Evolutionary conservation across 768 basidiomycete species (phyloP).

Genomic region (Termitomyces sp.): DNA sequence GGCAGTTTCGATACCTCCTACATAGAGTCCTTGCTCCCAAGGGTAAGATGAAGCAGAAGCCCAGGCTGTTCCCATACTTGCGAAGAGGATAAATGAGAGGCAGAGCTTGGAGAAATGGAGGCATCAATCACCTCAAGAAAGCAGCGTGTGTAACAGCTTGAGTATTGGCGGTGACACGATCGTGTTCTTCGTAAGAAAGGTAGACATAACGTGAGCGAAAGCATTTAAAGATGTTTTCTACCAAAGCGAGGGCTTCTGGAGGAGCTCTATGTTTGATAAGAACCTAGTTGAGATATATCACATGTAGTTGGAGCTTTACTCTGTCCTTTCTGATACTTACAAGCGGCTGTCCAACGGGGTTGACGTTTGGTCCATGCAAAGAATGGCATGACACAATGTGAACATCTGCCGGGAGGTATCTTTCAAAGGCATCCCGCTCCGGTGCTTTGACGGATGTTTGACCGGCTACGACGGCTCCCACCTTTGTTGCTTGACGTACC

Average conservation of each 20-base stretch:
- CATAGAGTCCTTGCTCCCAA: conserved; percentile 94
- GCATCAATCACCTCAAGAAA: conserved; percentile 70
- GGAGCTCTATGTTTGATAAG: conserved; percentile 84
- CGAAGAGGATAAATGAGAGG: not conserved
- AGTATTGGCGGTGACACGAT: conserved; percentile 94
- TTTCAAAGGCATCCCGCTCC: conserved; percentile 86
- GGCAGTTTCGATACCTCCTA: conserved; percentile 95
- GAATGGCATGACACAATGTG: conserved; percentile 93
- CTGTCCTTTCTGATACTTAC: conserved; percentile 39
- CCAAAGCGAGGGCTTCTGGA: conserved; percentile 64
- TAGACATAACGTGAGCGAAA: conserved; percentile 86
- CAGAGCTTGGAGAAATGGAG: not conserved
- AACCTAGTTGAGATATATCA: conserved; percentile 45
- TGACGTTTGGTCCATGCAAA: conserved; percentile 88
- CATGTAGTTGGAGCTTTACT: not conserved
- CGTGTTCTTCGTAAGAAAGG: conserved; percentile 94
- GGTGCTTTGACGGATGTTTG: conserved; percentile 98
- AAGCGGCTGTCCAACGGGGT: conserved; percentile 83
- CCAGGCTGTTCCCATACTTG: conserved; percentile 99
- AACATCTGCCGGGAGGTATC: conserved; percentile 78
- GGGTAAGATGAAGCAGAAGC: conserved; percentile 71
- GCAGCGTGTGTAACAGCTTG: conserved; percentile 98
- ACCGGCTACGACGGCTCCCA: conserved; percentile 88
- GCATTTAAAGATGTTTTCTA: conserved; percentile 77
- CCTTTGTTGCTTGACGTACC: conserved; percentile 71